Evolutionary conservation across 345 rosid genomes (phyloP).

Genomic region (Salix udensis): DNA sequence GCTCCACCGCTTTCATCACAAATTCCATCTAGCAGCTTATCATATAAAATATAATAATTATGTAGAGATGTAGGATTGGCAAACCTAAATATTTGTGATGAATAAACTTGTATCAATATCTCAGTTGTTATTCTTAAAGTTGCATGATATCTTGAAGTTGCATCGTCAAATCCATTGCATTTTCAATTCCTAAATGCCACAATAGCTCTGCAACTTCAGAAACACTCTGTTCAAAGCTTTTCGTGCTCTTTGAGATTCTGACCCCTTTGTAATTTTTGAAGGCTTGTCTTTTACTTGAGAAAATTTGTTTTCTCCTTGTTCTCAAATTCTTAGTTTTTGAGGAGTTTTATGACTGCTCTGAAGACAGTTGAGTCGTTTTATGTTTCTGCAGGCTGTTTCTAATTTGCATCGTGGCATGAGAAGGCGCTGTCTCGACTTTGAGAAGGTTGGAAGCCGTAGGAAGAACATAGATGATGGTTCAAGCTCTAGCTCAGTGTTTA

Average conservation of each 20-base stretch:
- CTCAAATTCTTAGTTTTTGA: neutral
- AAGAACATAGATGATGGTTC: conserved; percentile 40
- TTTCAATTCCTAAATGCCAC: neutral
- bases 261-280: neutral
- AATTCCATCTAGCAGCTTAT: neutral
- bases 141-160: neutral
- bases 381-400: conserved; percentile 43
- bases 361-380: conserved; percentile 2
- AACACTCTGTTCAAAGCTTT: neutral
- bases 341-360: neutral
- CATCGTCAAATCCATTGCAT: neutral
- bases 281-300: neutral
- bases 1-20: neutral
- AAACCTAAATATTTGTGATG: neutral
- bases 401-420: conserved; percentile 74
- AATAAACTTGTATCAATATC: neutral
- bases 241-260: neutral
- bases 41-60: neutral
- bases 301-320: neutral
- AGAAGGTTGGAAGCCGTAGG: conserved; percentile 51
- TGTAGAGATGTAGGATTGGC: neutral
- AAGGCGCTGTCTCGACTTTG: conserved; percentile 95
- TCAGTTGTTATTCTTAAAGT: neutral
- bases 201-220: neutral
- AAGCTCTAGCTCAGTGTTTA: conserved; percentile 19